Evolutionary conservation across 2,329 filamentous ascomycete species (phyloP).

Genomic region (Emergomyces pasteurianus): DNA sequence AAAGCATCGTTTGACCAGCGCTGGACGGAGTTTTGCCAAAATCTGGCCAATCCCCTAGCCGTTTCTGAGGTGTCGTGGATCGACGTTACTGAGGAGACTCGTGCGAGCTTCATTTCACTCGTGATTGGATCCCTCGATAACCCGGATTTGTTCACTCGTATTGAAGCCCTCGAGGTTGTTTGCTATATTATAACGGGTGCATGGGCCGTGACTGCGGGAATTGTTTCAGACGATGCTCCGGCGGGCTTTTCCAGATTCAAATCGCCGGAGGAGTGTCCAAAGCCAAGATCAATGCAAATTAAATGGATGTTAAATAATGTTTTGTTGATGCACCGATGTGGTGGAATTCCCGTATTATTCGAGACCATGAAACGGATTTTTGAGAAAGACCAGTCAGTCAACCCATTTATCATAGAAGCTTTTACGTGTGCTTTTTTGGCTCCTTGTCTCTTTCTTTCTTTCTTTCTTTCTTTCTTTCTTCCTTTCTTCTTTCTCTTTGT

Average conservation of each 20-base stretch:
- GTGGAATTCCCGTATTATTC: conserved; percentile 25
- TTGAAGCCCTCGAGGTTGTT: conserved; percentile 35
- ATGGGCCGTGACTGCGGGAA: conserved; percentile 56
- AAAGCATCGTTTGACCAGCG: conserved; percentile 65
- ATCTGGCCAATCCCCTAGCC: conserved; percentile 13
- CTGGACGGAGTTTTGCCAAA: conserved; percentile 48
- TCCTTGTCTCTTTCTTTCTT: not conserved
- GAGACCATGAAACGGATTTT: conserved; percentile 28
- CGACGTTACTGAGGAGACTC: conserved; percentile 45
- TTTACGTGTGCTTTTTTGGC: not conserved
- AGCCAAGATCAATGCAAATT: conserved; percentile 38
- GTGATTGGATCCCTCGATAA: conserved; percentile 27
- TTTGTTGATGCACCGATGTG: conserved; percentile 25
- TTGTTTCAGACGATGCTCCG: conserved; percentile 20
- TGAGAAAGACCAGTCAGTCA: conserved; percentile 22
- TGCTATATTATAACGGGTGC: conserved; percentile 52
- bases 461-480: not conserved
- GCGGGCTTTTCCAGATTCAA: conserved; percentile 14
- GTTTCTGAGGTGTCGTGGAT: conserved; percentile 49
- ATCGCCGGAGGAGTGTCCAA: conserved; percentile 27
- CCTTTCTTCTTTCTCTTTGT: not conserved
- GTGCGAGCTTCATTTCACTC: conserved; percentile 29
- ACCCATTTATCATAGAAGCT: not conserved
- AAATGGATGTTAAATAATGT: conserved; percentile 36
- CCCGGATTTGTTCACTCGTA: conserved; percentile 28